Conservation (phyloP, 306 rosid genomes). For the Vicia faba region DNA sequence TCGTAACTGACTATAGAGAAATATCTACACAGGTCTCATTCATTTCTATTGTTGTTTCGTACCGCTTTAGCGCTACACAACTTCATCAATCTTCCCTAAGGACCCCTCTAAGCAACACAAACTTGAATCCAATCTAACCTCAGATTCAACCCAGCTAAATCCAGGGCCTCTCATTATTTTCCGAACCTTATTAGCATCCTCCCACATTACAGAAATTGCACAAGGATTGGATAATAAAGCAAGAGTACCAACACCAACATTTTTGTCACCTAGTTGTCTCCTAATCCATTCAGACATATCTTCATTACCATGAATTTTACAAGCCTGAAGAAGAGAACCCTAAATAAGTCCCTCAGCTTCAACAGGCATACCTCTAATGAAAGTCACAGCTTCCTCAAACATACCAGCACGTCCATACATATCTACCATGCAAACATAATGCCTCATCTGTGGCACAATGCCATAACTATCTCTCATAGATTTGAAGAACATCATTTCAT, state of each 20-base stretch:
- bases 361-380: constrained; percentile 46
- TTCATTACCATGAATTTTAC: constrained; percentile 65
- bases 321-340: constrained; percentile 78
- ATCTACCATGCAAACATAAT: constrained; percentile 51
- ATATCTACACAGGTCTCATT: constrained; percentile 51
- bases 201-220: constrained; percentile 68
- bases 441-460: constrained; percentile 46
- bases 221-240: constrained; percentile 69
- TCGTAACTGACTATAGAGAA: constrained; percentile 33
- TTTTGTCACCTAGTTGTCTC: constrained; percentile 39
- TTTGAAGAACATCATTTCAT: constrained; percentile 56
- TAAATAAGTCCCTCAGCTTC: constrained; percentile 59
- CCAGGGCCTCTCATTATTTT: constrained; percentile 54
- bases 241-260: constrained; percentile 56
- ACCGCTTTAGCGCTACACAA: neutral
- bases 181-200: constrained; percentile 65
- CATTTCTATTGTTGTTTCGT: constrained; percentile 28
- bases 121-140: constrained; percentile 26
- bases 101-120: constrained; percentile 22
- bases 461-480: constrained; percentile 63
- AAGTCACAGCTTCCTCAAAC: constrained; percentile 63
- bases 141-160: constrained; percentile 64
- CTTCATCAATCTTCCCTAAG: constrained; percentile 16
- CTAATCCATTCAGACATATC: constrained; percentile 53
- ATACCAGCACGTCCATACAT: constrained; percentile 61